Evolutionary conservation across 306 rosid species (phyloP), one percentile per base, ranked within the genome.

Genomic region (Quercus alba): DNA sequence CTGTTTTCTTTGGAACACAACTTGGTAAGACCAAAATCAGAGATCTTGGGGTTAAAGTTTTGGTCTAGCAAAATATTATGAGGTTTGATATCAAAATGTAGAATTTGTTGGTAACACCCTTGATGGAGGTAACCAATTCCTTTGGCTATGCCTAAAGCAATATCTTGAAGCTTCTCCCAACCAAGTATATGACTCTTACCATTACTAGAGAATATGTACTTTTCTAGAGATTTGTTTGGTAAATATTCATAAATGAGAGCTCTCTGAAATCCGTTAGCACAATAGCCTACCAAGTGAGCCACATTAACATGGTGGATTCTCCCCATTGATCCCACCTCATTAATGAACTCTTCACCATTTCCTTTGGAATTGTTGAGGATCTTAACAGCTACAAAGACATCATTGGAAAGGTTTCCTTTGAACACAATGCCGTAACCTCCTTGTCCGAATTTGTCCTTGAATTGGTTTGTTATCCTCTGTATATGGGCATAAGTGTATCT

Each of bases 71-170:
- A 63, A 18, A 80, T 33, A n/a, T 80, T 80, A 1, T 51, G 79
- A 14, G 84, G 84, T 8, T 84, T 80, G 67, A 84, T 80, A 56
- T 84, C 84, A 46, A 80, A 80, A 76, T 80, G 84, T 0, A 84
- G 33, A 69, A 85, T 85, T 55, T 74, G 78, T 77, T 69, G 78
- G 49, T 78, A 59, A 28, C 85, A 84, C 1, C 87, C 85, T 20
- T 64, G 78, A 7, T 84, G 87, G 2, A 84, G 62, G 51, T 80
- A 84, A 4, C 49, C 81, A 25, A 84, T 80, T 0, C 87, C 87
- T 63, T 57, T 80, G 2, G 85, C 85, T 18, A 84, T 76, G 35
- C 87, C 88, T 8, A 78, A 51, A 70, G 88, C 54, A 17, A 85
- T 81, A 6, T 12, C 35, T 15, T 62, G 46, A 21, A 81, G 7